These are phyloP conservation scores for Xylariales sp. DNA, from an alignment of 2,329 filamentous ascomycete species.

Conservation along the genomic window DNA sequence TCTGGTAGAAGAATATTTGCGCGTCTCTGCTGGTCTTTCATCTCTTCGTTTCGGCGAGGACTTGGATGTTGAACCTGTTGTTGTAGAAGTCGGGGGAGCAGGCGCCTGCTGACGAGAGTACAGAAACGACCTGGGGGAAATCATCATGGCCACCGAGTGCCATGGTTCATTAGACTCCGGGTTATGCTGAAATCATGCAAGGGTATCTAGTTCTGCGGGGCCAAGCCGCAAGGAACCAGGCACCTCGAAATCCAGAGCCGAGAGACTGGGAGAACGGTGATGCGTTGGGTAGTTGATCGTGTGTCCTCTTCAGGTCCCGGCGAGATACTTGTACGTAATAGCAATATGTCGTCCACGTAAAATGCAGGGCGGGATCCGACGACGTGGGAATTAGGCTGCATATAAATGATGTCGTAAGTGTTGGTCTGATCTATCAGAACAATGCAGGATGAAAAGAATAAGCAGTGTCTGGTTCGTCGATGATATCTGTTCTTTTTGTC, in stretches of 20 bases:
- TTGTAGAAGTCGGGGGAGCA: background rate
- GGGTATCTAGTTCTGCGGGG: background rate
- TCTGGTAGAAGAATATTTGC: background rate
- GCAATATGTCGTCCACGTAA: slow-evolving; percentile 3
- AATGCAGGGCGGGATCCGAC: slow-evolving; percentile 4
- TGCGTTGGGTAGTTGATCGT: slow-evolving; percentile 4
- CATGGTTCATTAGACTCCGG: too few relatives aligned
- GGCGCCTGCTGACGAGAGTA: slow-evolving; percentile 8
- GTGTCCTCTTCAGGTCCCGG: slow-evolving; percentile 6
- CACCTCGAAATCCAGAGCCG: background rate
- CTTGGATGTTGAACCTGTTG: background rate
- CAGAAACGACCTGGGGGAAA: slow-evolving; percentile 7
- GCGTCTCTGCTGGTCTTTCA: slow-evolving; percentile 5
- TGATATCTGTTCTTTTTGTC: too few relatives aligned
- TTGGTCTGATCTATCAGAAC: slow-evolving; percentile 5
- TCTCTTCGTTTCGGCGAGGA: slow-evolving; percentile 17
- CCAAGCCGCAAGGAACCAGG: slow-evolving; percentile 1
- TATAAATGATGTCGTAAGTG: background rate
- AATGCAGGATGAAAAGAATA: slow-evolving; percentile 1
- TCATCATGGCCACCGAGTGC: slow-evolving; percentile 6
- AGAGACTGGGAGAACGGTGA: background rate
- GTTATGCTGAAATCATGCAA: too few relatives aligned
- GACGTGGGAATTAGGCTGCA: slow-evolving; percentile 1
- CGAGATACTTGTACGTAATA: slow-evolving; percentile 7
- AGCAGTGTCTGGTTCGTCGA: slow-evolving; percentile 5